Percentiles rank a stretch among this genome's conserved stretches.
Conservation (phyloP, 495 filamentous ascomycete genomes). For the Annulohypoxylon stygium region DNA sequence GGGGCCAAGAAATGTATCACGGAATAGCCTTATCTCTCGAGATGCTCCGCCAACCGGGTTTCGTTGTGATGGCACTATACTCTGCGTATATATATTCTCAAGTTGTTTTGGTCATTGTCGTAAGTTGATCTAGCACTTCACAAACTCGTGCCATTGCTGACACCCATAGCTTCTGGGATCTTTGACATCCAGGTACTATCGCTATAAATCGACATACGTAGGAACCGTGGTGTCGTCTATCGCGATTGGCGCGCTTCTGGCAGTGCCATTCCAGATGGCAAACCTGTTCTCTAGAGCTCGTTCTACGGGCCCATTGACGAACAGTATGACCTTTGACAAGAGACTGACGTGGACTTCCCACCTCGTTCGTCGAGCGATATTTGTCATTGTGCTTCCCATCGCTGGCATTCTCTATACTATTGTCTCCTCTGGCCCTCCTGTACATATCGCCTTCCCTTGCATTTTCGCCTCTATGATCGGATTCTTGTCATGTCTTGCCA, state of each 20-base stretch:
- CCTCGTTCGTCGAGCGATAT: conserved; percentile 73
- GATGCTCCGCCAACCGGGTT: conserved; percentile 79
- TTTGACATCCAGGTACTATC: conserved; percentile 73
- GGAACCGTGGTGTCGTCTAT: conserved; percentile 73
- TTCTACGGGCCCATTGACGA: conserved; percentile 64
- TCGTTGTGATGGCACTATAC: conserved; percentile 77
- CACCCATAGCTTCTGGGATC: conserved; percentile 68
- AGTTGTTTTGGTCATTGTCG: conserved; percentile 74
- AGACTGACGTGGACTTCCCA: conserved; percentile 75
- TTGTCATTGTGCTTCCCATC: conserved; percentile 73
- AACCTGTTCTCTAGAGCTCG: conserved; percentile 73
- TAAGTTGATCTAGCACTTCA: conserved; percentile 51
- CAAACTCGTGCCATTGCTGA: conserved; percentile 45
- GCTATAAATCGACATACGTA: conserved; percentile 70
- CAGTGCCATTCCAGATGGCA: conserved; percentile 78
- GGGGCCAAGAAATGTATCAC: conserved; percentile 79
- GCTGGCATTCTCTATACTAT: conserved; percentile 74
- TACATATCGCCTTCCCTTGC: conserved; percentile 72
- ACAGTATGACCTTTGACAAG: conserved; percentile 71
- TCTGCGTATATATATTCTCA: conserved; percentile 83
- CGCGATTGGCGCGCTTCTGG: conserved; percentile 73
- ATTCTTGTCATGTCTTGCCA: conserved; percentile 76
- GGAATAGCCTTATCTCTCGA: conserved; percentile 73
- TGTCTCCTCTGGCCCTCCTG: conserved; percentile 68
- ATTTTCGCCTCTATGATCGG: conserved; percentile 75